Evolutionary conservation across 2,329 filamentous ascomycete species (phyloP).

Genomic region (Fusarium avenaceum): DNA sequence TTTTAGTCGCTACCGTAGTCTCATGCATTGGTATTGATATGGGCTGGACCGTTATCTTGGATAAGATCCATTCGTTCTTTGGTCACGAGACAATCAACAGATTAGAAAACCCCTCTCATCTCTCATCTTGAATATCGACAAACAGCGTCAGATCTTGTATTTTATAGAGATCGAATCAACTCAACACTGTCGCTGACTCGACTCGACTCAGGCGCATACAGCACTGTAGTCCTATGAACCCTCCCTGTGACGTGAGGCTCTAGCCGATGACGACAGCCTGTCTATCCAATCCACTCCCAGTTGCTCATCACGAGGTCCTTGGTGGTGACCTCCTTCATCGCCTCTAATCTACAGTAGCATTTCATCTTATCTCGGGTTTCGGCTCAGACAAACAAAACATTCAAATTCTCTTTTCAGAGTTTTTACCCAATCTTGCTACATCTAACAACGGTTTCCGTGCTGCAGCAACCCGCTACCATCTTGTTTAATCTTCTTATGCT

Average conservation of each 20-base stretch:
- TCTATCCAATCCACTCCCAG: slow-evolving; percentile 40
- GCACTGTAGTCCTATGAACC: slow-evolving; percentile 17
- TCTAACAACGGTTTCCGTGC: slow-evolving; percentile 15
- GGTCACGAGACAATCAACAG: slow-evolving; percentile 26
- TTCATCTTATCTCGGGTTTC: background rate
- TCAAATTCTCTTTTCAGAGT: slow-evolving; percentile 2
- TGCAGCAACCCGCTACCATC: slow-evolving; percentile 16
- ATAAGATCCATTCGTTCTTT: background rate
- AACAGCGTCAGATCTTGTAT: slow-evolving; percentile 16
- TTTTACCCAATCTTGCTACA: slow-evolving; percentile 13
- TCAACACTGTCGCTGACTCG: slow-evolving; percentile 22
- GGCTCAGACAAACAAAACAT: slow-evolving; percentile 10
- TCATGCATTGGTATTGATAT: slow-evolving; percentile 17
- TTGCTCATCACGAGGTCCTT: slow-evolving; percentile 48
- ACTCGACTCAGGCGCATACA: slow-evolving; percentile 28
- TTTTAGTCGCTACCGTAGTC: background rate
- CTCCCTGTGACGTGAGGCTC: slow-evolving; percentile 45
- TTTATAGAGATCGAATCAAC: slow-evolving; percentile 6
- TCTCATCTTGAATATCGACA: slow-evolving; percentile 1
- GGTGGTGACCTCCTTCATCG: slow-evolving; percentile 30
- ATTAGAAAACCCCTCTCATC: slow-evolving; percentile 3
- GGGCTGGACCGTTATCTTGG: slow-evolving; percentile 26
- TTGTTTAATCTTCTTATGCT: slow-evolving; percentile 12
- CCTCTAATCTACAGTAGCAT: background rate
- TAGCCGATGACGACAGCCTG: slow-evolving; percentile 50